Evolutionary conservation across 495 filamentous ascomycete genomes (phyloP), one percentile per base, ranked within the genome.

Genomic region (Neurospora sp.): DNA sequence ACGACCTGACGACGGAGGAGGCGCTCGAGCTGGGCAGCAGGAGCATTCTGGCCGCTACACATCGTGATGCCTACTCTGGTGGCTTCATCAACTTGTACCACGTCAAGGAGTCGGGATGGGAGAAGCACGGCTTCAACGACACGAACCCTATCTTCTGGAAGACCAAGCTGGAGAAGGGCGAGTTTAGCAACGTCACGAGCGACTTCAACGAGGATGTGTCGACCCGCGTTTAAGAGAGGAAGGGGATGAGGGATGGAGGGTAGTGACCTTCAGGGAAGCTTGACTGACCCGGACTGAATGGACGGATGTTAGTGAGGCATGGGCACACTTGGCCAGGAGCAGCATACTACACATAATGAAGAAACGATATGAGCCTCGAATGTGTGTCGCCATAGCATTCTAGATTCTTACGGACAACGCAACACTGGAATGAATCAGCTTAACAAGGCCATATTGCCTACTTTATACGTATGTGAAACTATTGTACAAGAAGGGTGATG

Each of bases 11-110:
- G 37, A 91, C 90, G 73, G 89, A 96, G 83, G 93, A 96, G 73
- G 96, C 96, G 53, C 86, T 99, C 73, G 94, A 93, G 79, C 88
- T 99, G 70, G 96, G 96, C 61, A 88, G 93, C 74, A 85, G 96
- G 76, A 94, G 91, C 80, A 99, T 98, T 81, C 84, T 98, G 72
- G 96, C 96, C n/a, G 96, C 96, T 71, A 99, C 95, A 72, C 96
- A 99, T 85, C 87, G 96, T 78, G 96, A 99, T 82, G 96, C 96
- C 20, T 99, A 91, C 88, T 98, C 96, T 22, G 96, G 96, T 86
- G 96, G 96, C 72, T 98, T 90, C 86, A 98, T 99, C 87, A 99
- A 99, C 85, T 77, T 97, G 78, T 99, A 99, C 82, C 96, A 98
- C 79, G 93, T 99, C 78, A 98, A 97, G 90, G 94, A 98, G 84